Conservation (phyloP, 2,329 filamentous ascomycete species). For the Fusarium sambucinum region DNA sequence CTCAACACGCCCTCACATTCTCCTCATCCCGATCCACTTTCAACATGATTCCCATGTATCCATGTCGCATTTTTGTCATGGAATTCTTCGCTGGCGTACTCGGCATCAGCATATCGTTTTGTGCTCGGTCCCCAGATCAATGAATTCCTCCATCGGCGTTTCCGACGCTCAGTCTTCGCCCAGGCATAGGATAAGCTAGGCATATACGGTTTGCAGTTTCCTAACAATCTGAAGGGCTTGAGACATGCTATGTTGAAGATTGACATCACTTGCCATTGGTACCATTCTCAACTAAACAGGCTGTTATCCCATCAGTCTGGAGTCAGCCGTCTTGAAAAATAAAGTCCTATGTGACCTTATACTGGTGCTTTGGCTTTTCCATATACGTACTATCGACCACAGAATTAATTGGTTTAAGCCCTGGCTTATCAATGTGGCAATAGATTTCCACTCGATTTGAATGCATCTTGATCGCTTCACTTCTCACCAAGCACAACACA, state of each 20-base stretch:
- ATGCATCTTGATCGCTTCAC: not conserved
- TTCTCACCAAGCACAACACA: not conserved
- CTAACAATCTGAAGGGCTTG: not conserved
- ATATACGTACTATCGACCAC: not conserved
- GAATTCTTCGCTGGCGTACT: slow-evolving; percentile 1
- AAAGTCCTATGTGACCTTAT: not conserved
- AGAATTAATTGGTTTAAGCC: not conserved
- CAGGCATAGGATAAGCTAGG: not conserved
- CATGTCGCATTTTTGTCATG: slow-evolving; percentile 1
- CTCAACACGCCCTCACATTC: not conserved
- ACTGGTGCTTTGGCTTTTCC: not conserved
- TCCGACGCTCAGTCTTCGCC: slow-evolving; percentile 7
- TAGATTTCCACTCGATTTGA: not conserved
- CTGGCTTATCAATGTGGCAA: not conserved
- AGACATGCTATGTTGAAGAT: slow-evolving; percentile 13
- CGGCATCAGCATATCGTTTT: slow-evolving; percentile 1
- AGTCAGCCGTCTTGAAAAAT: not conserved
- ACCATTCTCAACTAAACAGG: not conserved
- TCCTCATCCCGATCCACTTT: slow-evolving; percentile 11
- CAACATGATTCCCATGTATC: not conserved
- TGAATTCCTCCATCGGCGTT: slow-evolving; percentile 15
- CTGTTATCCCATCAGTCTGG: not conserved
- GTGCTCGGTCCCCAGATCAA: not conserved
- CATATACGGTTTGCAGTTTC: not conserved
- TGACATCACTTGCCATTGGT: not conserved